Conservation (phyloP, 2,329 filamentous ascomycete genomes). For the Cladosporium sp. region DNA sequence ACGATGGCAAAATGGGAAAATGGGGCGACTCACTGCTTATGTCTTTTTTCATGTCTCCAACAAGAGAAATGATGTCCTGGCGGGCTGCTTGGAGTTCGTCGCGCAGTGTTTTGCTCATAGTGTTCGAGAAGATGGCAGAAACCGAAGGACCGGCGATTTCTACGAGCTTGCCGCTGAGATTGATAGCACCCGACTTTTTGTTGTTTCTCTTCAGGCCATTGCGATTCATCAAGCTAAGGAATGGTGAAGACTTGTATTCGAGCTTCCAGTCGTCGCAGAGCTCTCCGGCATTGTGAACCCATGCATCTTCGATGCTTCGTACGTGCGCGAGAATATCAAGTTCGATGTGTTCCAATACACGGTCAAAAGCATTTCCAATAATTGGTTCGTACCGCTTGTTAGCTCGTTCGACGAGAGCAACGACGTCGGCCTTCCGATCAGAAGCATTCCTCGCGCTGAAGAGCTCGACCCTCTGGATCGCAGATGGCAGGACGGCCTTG, state of each 20-base stretch:
- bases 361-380: not conserved
- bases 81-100: not conserved
- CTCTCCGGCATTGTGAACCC: not conserved
- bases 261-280: conserved; percentile 7
- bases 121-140: not conserved
- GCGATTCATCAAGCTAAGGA: conserved; percentile 9
- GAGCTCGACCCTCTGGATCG: conserved; percentile 17
- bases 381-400: not conserved
- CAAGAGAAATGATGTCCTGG: not conserved
- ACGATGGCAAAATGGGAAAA: not conserved
- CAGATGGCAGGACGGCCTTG: conserved; percentile 9
- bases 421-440: conserved; percentile 11
- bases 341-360: not conserved
- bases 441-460: conserved; percentile 5
- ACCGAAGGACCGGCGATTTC: not conserved
- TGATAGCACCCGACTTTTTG: not conserved
- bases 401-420: not conserved
- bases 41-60: not conserved
- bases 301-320: not conserved
- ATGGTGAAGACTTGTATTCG: conserved; percentile 3
- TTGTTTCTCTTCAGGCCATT: not conserved
- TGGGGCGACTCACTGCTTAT: not conserved
- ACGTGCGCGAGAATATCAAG: not conserved
- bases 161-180: conserved; percentile 13
- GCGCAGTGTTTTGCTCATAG: not conserved